Evolutionary conservation across 2,329 filamentous ascomycete species (phyloP), one percentile per base, ranked within the genome.

Genomic region (Pseudophaeomoniella oleicola): DNA sequence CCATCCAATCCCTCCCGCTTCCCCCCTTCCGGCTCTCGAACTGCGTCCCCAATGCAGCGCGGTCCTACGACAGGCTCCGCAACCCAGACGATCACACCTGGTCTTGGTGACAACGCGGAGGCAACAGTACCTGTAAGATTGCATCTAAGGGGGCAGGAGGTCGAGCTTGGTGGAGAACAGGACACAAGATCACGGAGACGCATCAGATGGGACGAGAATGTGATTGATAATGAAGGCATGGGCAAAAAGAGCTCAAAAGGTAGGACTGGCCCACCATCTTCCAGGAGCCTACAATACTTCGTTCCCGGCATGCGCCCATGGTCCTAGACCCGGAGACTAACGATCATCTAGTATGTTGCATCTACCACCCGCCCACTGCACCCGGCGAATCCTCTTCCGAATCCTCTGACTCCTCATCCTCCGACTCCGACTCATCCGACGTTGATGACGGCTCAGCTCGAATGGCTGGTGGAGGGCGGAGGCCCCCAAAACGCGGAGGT

Each of bases 271-370:
- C 19, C 6, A 31, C n/a, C n/a, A n/a, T n/a, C n/a, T n/a, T n/a
- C n/a, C n/a, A n/a, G n/a, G n/a, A n/a, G n/a, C n/a, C n/a, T n/a
- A n/a, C n/a, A 16, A 30, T 40, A 15, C n/a, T n/a, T n/a, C n/a
- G n/a, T n/a, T n/a, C n/a, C n/a, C n/a, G n/a, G n/a, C n/a, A n/a
- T n/a, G n/a, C n/a, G n/a, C n/a, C n/a, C n/a, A n/a, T n/a, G n/a
- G n/a, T n/a, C n/a, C n/a, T n/a, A n/a, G n/a, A n/a, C n/a, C n/a
- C n/a, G n/a, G n/a, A n/a, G n/a, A n/a, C n/a, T n/a, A n/a, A n/a
- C n/a, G n/a, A n/a, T n/a, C n/a, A n/a, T n/a, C 40, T 42, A 93
- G 90, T 96, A n/a, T 98, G 90, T 70, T 98, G 90, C 58, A 98
- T 98, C 58, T 98, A 94, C 62, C 88, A 94, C 63, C 81, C 81